Evolutionary conservation across 257 asterid species (phyloP).

Genomic region (Cruciata laevipes): DNA sequence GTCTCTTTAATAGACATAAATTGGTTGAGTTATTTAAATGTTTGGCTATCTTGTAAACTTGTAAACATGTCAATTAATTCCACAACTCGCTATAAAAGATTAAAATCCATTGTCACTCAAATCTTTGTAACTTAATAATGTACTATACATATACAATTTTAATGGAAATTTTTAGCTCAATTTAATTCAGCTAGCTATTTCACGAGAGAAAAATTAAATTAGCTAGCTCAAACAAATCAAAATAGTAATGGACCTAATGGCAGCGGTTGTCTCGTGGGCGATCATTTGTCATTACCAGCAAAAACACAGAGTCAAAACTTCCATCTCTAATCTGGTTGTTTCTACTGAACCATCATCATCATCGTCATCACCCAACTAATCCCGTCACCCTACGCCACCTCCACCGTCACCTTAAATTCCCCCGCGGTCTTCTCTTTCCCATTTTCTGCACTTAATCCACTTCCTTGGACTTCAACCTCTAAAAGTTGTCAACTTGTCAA

Average conservation of each 20-base stretch:
- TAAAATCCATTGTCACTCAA: no score
- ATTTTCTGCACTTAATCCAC: conserved; percentile 2
- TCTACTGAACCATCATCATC: background rate
- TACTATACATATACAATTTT: no score
- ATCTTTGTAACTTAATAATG: no score
- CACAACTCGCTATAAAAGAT: no score
- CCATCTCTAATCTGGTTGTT: background rate
- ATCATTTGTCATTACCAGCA: conserved; percentile 11
- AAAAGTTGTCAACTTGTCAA: conserved; percentile 1
- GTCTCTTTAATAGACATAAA: no score
- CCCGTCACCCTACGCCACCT: conserved; percentile 9
- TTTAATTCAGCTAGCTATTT: no score
- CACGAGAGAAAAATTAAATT: no score
- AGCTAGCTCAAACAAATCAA: background rate
- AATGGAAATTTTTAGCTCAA: no score
- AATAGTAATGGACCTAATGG: background rate
- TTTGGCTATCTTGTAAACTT: no score
- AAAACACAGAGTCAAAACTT: conserved; percentile 1
- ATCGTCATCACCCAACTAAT: background rate
- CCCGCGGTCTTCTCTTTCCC: background rate
- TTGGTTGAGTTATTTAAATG: no score
- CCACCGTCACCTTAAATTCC: background rate
- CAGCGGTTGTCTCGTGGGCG: background rate
- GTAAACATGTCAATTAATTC: no score
- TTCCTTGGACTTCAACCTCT: background rate